phyloP scores from a whole-genome alignment of 768 basidiomycete species.

The Hysterangium stoloniferum region DNA sequence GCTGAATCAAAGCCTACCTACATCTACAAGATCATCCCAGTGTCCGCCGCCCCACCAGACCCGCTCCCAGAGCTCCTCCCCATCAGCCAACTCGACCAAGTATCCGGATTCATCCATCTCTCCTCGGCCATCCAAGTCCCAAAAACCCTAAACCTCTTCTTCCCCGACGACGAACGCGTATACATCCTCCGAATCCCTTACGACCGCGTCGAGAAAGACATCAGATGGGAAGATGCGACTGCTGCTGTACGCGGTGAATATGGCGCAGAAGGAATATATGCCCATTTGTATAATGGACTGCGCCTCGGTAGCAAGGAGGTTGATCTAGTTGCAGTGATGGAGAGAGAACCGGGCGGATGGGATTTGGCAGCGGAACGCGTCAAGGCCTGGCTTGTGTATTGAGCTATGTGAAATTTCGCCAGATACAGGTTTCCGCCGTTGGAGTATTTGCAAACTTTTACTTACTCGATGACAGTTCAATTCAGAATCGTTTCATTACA shows the following conservation, averaged over 20 bases:
- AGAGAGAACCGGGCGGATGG: slow-evolving; percentile 26
- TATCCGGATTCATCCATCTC: slow-evolving; percentile 46
- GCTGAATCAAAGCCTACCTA: slow-evolving; percentile 34
- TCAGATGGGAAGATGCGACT: slow-evolving; percentile 44
- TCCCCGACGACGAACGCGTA: slow-evolving; percentile 30
- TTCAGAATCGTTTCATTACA: too few species aligned
- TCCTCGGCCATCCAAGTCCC: slow-evolving; percentile 45
- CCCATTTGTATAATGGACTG: slow-evolving; percentile 45
- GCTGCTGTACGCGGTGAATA: slow-evolving; percentile 20
- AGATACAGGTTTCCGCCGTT: too few species aligned
- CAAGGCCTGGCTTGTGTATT: slow-evolving; percentile 29
- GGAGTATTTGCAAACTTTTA: too few species aligned
- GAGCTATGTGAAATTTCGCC: slow-evolving; percentile 2
- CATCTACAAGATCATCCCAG: slow-evolving; percentile 53
- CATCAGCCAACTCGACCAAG: slow-evolving; percentile 39
- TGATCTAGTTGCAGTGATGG: slow-evolving; percentile 29
- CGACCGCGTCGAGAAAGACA: slow-evolving; percentile 28
- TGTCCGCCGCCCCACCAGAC: slow-evolving; percentile 30
- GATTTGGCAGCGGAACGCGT: slow-evolving; percentile 16
- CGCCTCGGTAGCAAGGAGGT: slow-evolving; percentile 38
- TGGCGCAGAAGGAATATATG: slow-evolving; percentile 35
- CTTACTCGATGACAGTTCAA: too few species aligned
- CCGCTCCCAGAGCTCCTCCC: slow-evolving; percentile 40
- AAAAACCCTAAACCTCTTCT: slow-evolving; percentile 41
- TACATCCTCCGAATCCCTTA: slow-evolving; percentile 40